A percentile compares a stretch with the other conserved stretches of the same genome.
Evolutionary conservation across 129 eudicot species (phyloP).

Genomic region (Flaveria sonorensis): DNA sequence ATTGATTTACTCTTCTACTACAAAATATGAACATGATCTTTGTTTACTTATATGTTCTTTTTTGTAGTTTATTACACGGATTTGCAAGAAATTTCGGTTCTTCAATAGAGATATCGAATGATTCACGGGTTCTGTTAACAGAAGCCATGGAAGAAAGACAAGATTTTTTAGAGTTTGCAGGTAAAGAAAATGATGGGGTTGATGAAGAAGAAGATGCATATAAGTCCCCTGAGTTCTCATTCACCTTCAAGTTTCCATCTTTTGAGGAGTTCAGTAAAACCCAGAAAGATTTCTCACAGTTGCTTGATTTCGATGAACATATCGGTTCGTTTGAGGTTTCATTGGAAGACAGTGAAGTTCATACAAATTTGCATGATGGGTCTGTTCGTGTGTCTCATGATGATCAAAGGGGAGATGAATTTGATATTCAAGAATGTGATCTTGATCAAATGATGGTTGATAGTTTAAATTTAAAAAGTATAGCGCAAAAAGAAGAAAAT

Average conservation of each 20-base stretch:
- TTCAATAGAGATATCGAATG: conserved; percentile 21
- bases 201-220: conserved; percentile 31
- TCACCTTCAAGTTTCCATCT: conserved; percentile 67
- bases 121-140: conserved; percentile 10
- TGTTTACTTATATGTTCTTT: not conserved
- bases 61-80: not conserved
- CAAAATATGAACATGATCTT: not conserved
- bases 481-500: conserved; percentile 7
- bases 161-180: conserved; percentile 6
- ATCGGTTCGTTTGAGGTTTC: conserved; percentile 24
- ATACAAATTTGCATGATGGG: conserved; percentile 5
- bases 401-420: conserved; percentile 18
- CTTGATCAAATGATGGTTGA: not conserved
- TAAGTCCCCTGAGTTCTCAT: conserved; percentile 41
- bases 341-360: conserved; percentile 18
- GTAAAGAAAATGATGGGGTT: conserved; percentile 18
- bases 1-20: not conserved
- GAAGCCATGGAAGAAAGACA: conserved; percentile 22
- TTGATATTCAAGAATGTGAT: conserved; percentile 29
- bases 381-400: conserved; percentile 14
- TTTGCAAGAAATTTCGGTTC: conserved; percentile 19
- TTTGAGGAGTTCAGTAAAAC: conserved; percentile 58
- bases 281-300: conserved; percentile 28
- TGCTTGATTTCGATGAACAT: conserved; percentile 12
- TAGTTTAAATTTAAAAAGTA: conserved; percentile 10